Evolutionary conservation across 768 basidiomycete species (phyloP).

Genomic region (Mycena epipterygia): DNA sequence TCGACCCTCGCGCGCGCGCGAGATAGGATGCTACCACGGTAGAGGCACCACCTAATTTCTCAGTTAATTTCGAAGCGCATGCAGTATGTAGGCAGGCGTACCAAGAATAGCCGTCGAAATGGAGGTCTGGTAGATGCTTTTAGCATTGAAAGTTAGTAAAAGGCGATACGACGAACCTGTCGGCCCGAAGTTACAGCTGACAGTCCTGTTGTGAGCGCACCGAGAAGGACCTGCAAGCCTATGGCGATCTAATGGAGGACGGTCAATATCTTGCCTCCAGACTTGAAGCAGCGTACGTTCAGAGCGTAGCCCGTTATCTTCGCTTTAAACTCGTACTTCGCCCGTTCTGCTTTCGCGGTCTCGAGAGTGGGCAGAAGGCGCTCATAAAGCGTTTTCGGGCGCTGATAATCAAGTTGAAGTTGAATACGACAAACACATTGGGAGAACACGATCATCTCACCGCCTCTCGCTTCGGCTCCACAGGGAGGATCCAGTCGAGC

Average conservation of each 20-base stretch:
- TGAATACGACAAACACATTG: not conserved
- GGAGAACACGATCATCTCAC: not conserved
- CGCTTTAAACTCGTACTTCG: conserved; percentile 63
- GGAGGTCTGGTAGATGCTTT: not conserved
- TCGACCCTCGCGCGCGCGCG: conserved; percentile 76
- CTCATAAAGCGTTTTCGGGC: conserved; percentile 56
- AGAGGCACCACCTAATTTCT: conserved; percentile 65
- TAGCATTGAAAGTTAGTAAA: not conserved
- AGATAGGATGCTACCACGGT: conserved; percentile 81
- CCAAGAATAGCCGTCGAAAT: conserved; percentile 55
- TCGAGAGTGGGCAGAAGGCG: conserved; percentile 68
- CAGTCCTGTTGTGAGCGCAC: conserved; percentile 76
- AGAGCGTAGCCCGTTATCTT: conserved; percentile 28
- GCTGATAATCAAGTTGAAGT: not conserved
- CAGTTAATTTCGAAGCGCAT: not conserved
- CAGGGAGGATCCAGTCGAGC: conserved; percentile 3
- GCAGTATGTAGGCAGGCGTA: conserved; percentile 31
- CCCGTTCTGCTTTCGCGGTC: conserved; percentile 59
- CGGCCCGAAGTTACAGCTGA: conserved; percentile 60
- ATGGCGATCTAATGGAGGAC: conserved; percentile 64
- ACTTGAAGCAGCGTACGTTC: conserved; percentile 5
- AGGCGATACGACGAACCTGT: conserved; percentile 46
- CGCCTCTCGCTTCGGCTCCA: not conserved
- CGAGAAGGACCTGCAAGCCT: conserved; percentile 72
- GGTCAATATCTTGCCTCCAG: conserved; percentile 49